A percentile compares a stretch with the other conserved stretches of the same genome.
phyloP scores from a whole-genome alignment of 225 moss, liverwort and hornwort genomes.

The Polytrichum formosum region DNA sequence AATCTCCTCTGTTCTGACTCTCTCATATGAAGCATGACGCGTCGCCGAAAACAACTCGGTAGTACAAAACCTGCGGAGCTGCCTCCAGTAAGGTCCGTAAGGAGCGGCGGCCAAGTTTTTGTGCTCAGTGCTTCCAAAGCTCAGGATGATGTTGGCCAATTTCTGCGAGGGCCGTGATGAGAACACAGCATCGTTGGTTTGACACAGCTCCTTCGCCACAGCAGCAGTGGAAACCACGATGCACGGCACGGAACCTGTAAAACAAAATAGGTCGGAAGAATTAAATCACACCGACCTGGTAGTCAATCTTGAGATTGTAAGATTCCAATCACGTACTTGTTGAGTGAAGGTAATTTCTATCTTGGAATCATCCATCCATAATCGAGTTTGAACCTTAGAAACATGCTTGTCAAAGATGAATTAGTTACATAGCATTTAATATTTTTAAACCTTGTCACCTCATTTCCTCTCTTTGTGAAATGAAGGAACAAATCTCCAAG shows the following conservation, averaged over 20 bases:
- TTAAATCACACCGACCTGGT: not conserved
- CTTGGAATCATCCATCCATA: too few species aligned
- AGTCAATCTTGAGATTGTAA: not conserved
- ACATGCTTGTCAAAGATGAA: too few species aligned
- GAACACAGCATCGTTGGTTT: constrained; percentile 33
- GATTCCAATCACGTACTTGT: not conserved
- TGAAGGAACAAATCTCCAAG: too few species aligned
- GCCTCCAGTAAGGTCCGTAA: constrained; percentile 47
- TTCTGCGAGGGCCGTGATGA: constrained; percentile 36
- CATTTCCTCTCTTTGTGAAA: too few species aligned
- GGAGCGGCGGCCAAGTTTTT: constrained; percentile 41
- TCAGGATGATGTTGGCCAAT: constrained; percentile 19
- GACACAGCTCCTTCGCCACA: constrained; percentile 38
- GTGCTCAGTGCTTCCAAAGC: constrained; percentile 21
- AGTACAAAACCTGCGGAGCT: constrained; percentile 38
- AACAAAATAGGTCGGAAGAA: not conserved
- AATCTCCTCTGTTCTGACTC: constrained; percentile 32
- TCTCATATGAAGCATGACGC: constrained; percentile 31
- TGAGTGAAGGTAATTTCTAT: not conserved
- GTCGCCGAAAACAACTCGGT: constrained; percentile 32
- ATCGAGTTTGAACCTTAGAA: too few species aligned
- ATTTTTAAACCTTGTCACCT: too few species aligned
- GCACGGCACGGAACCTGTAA: constrained; percentile 45
- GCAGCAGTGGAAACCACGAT: constrained; percentile 37
- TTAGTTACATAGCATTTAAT: too few species aligned